A percentile compares a stretch with the other conserved stretches of the same genome.
These are phyloP conservation scores for Ceratocystis smalleyi DNA, from an alignment of 2,329 filamentous ascomycete genomes.

Conservation along the genomic window DNA sequence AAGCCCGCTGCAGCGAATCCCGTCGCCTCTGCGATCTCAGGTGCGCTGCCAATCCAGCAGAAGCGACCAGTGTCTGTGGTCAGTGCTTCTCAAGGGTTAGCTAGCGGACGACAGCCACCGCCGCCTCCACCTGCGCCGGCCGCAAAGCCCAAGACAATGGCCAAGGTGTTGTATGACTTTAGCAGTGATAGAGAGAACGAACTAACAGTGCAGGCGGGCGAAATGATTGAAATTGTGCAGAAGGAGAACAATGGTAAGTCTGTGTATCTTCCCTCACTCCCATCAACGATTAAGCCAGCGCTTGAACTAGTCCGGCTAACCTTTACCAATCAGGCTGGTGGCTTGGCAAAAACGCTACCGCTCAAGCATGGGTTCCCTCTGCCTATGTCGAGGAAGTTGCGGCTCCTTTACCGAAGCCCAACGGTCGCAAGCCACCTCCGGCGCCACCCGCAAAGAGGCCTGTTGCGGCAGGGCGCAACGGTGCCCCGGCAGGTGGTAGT, in stretches of 20 bases:
- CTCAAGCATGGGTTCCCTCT: constrained; percentile 87
- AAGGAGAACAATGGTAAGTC: constrained; percentile 83
- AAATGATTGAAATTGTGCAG: constrained; percentile 77
- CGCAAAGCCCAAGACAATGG: constrained; percentile 52
- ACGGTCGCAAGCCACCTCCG: constrained; percentile 54
- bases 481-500: constrained; percentile 48
- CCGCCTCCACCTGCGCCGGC: constrained; percentile 49
- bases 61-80: constrained; percentile 17
- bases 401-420: constrained; percentile 30
- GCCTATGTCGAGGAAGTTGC: constrained; percentile 83
- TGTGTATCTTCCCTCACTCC: constrained; percentile 10
- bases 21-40: constrained; percentile 12
- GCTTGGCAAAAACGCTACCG: constrained; percentile 58
- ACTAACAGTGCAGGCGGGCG: constrained; percentile 61
- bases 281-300: neutral
- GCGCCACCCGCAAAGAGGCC: constrained; percentile 71
- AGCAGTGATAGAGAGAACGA: constrained; percentile 71
- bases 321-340: constrained; percentile 59
- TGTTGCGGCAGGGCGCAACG: constrained; percentile 49
- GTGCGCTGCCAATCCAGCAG: constrained; percentile 10
- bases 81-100: constrained; percentile 15
- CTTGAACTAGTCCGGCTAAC: constrained; percentile 19
- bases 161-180: constrained; percentile 88
- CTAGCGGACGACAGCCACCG: constrained; percentile 24
- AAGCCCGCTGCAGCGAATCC: constrained; percentile 14